Evolutionary conservation across 805 yeast genomes (phyloP).

Genomic region (Lachancea quebecensis): DNA sequence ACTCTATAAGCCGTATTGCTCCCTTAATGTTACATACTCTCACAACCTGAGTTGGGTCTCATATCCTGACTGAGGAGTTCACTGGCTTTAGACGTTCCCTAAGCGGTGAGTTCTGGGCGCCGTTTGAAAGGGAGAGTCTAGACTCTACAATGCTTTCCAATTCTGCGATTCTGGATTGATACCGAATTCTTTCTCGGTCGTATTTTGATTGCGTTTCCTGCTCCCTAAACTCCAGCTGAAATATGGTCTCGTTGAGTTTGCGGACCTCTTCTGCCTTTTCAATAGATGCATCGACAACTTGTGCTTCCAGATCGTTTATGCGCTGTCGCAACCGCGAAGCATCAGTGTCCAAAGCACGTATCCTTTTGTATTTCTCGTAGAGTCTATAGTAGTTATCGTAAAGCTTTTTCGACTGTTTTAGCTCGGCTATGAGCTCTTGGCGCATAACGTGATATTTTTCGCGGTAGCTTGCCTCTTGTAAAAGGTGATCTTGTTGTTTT

Average conservation of each 20-base stretch:
- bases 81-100: too few species aligned
- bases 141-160: constrained; percentile 17
- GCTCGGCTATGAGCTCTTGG: constrained; percentile 29
- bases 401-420: constrained; percentile 29
- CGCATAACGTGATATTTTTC: constrained; percentile 24
- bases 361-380: constrained; percentile 27
- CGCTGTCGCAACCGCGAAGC: constrained; percentile 11
- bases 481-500: constrained; percentile 6
- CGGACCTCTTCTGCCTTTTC: constrained; percentile 27
- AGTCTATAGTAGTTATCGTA: constrained; percentile 33
- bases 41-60: too few species aligned
- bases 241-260: constrained; percentile 22
- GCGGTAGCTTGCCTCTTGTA: constrained; percentile 12
- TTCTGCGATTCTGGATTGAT: constrained; percentile 25
- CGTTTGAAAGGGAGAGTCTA: background rate
- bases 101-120: too few species aligned
- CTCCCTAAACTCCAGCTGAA: constrained; percentile 19
- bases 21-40: too few species aligned
- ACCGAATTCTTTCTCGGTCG: constrained; percentile 19
- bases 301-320: constrained; percentile 22
- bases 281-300: constrained; percentile 18
- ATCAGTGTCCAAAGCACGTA: constrained; percentile 12
- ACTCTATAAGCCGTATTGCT: too few species aligned
- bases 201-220: constrained; percentile 20
- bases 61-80: too few species aligned